phyloP scores from a whole-genome alignment of 192 early-diverging fungal species.

The Umbelopsis ramanniana region DNA sequence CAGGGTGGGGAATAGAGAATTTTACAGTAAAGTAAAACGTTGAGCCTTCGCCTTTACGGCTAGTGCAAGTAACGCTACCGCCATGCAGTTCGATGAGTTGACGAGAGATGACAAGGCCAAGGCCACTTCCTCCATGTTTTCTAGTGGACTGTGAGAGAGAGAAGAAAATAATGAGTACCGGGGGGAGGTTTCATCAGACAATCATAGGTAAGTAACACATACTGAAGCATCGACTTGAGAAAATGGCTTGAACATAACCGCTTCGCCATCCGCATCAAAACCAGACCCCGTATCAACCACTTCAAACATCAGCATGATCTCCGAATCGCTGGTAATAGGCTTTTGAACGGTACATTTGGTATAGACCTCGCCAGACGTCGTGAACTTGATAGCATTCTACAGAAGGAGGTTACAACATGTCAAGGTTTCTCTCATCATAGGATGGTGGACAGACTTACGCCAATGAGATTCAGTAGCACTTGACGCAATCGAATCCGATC shows the following conservation, averaged over 20 bases:
- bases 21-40: constrained; percentile 76
- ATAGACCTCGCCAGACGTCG: constrained; percentile 69
- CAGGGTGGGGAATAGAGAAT: constrained; percentile 46
- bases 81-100: constrained; percentile 80
- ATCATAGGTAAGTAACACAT: no score
- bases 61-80: constrained; percentile 72
- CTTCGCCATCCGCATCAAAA: constrained; percentile 71
- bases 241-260: constrained; percentile 81
- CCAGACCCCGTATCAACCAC: constrained; percentile 85
- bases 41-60: constrained; percentile 70
- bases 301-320: constrained; percentile 65
- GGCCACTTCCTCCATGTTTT: constrained; percentile 85
- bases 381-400: constrained; percentile 86
- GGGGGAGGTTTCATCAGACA: no score
- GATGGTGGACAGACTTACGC: no score
- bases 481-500: constrained; percentile 79
- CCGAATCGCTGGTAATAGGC: constrained; percentile 29
- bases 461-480: constrained; percentile 79
- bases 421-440: no score
- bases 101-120: constrained; percentile 81
- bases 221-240: constrained; percentile 82
- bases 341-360: constrained; percentile 55
- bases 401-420: background rate
- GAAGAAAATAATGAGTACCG: no score
- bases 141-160: constrained; percentile 56